Evolutionary conservation across 768 basidiomycete genomes (phyloP).

Genomic region (Mycena albidolilacea): DNA sequence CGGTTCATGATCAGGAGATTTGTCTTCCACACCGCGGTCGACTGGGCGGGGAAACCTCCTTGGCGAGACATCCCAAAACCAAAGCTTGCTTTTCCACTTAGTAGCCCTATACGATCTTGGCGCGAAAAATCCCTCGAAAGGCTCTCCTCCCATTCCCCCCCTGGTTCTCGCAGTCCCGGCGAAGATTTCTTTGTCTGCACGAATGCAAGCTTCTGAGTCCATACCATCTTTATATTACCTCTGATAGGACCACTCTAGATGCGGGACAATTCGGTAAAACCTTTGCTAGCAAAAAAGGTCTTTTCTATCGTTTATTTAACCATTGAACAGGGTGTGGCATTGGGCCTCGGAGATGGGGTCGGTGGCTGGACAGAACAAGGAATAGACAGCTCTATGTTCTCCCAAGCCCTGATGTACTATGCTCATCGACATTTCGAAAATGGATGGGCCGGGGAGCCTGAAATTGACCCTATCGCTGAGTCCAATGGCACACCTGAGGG

Average conservation of each 20-base stretch:
- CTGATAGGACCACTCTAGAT: constrained; percentile 73
- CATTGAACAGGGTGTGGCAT: constrained; percentile 74
- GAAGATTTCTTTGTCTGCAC: constrained; percentile 62
- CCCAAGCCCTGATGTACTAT: constrained; percentile 93
- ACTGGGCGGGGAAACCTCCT: constrained; percentile 83
- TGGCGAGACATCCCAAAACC: constrained; percentile 45
- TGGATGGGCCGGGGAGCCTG: constrained; percentile 89
- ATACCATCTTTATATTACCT: constrained; percentile 9
- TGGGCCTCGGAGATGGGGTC: constrained; percentile 94
- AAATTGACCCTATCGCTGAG: constrained; percentile 83
- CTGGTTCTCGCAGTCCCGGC: constrained; percentile 53
- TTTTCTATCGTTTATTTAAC: constrained; percentile 35
- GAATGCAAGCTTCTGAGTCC: constrained; percentile 31
- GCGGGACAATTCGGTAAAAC: constrained; percentile 45
- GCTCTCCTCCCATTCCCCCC: constrained; percentile 44
- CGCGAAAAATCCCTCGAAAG: constrained; percentile 72
- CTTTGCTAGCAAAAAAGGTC: constrained; percentile 25
- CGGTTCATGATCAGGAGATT: constrained; percentile 49
- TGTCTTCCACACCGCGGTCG: constrained; percentile 81
- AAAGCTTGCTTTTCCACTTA: constrained; percentile 63
- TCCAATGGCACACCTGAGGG: constrained; percentile 77
- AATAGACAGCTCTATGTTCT: constrained; percentile 91
- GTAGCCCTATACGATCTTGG: constrained; percentile 77
- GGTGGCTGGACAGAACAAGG: constrained; percentile 92
- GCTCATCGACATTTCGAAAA: constrained; percentile 79